These are phyloP conservation scores for Cystobasidiaceae sp. DNA, from an alignment of 1,284 basidiomycete genomes.

Conservation along the genomic window DNA sequence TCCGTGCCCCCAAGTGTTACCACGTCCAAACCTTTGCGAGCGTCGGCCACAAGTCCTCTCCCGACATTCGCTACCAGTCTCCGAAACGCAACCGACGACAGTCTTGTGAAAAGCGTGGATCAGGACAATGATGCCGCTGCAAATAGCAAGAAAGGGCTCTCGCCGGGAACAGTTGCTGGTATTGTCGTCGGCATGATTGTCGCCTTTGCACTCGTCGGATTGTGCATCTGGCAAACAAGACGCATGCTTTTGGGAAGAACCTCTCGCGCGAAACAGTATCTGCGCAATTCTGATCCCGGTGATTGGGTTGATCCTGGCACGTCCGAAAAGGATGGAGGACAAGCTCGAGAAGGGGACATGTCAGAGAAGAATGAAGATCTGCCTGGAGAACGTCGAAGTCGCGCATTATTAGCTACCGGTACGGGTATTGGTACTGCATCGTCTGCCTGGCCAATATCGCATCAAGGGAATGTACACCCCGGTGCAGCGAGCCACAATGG, in stretches of 20 bases:
- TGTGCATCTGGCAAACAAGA: conserved; percentile 9
- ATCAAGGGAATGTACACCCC: not conserved
- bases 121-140: too few species aligned
- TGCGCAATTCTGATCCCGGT: conserved; percentile 16
- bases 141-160: not conserved
- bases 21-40: too few species aligned
- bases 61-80: too few species aligned
- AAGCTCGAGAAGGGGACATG: not conserved
- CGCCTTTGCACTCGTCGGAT: conserved; percentile 1
- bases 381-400: not conserved
- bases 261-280: conserved; percentile 4
- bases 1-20: too few species aligned
- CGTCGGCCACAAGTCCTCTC: too few species aligned
- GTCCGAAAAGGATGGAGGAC: not conserved
- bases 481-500: not conserved
- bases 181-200: conserved; percentile 8
- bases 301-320: conserved; percentile 2
- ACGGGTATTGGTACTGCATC: too few species aligned
- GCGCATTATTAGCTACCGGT: too few species aligned
- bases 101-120: too few species aligned
- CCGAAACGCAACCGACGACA: too few species aligned
- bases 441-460: not conserved
- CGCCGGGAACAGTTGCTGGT: not conserved
- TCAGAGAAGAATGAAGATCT: not conserved
- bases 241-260: not conserved